These are phyloP conservation scores for Fusarium ambrosium DNA, from an alignment of 2,329 filamentous ascomycete species.

Conservation along the genomic window DNA sequence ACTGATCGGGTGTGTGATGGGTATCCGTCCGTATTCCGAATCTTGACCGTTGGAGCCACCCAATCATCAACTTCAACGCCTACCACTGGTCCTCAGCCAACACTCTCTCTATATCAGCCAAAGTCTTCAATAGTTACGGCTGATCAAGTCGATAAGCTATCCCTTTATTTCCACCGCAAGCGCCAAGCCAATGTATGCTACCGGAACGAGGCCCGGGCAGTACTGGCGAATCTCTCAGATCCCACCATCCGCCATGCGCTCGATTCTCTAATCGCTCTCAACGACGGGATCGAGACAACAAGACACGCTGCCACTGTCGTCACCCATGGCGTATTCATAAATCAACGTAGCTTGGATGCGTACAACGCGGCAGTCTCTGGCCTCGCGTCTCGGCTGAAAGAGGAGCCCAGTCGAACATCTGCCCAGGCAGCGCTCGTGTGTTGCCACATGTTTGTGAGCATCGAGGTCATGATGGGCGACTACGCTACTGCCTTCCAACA, in stretches of 20 bases:
- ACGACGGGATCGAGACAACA: not conserved
- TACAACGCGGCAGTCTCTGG: conserved; percentile 8
- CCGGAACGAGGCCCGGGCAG: conserved; percentile 4
- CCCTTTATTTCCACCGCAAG: conserved; percentile 12
- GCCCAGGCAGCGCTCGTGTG: conserved; percentile 13
- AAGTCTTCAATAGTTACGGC: not conserved
- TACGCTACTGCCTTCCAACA: conserved; percentile 10
- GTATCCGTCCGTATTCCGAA: not conserved
- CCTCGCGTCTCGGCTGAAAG: not conserved
- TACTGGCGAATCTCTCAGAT: conserved; percentile 11
- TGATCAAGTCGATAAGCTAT: not conserved
- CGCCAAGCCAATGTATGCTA: conserved; percentile 3
- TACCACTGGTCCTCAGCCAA: not conserved
- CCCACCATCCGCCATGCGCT: conserved; percentile 12
- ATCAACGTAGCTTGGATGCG: not conserved
- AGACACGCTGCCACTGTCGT: too few species aligned
- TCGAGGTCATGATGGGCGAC: conserved; percentile 11
- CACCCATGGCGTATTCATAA: not conserved
- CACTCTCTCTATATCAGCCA: conserved; percentile 5
- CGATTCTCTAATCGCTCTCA: not conserved
- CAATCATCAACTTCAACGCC: not conserved
- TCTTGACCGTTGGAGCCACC: not conserved
- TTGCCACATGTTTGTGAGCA: conserved; percentile 23
- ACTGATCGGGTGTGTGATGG: conserved; percentile 1
- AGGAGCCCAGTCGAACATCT: not conserved